Evolutionary conservation across 2,329 filamentous ascomycete species (phyloP).

Genomic region (Penicillium olsonii): DNA sequence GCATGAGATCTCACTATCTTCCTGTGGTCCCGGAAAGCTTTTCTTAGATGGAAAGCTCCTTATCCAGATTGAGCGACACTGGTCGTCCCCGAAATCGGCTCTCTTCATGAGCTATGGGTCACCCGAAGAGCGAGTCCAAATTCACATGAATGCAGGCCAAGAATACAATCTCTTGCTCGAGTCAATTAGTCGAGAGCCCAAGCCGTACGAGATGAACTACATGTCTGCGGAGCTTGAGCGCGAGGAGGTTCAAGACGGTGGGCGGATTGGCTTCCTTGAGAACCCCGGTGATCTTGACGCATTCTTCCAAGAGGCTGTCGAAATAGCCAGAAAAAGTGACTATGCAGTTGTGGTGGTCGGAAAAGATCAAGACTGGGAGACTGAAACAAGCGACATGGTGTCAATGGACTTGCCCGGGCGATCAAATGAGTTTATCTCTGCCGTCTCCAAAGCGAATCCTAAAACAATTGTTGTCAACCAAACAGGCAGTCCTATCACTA

Average conservation of each 20-base stretch:
- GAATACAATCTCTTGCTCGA: background rate
- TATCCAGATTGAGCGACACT: too few species aligned
- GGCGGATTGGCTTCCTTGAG: too few species aligned
- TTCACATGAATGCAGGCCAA: background rate
- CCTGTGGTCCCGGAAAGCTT: too few species aligned
- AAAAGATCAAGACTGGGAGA: background rate
- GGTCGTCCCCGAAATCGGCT: too few species aligned
- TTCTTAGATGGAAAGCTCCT: too few species aligned
- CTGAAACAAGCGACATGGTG: background rate
- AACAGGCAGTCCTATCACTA: slow-evolving; percentile 62
- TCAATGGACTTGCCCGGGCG: background rate
- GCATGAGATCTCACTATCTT: too few species aligned
- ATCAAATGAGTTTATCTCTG: slow-evolving; percentile 50
- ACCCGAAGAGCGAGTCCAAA: background rate
- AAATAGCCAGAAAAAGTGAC: background rate
- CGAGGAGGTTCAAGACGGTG: too few species aligned
- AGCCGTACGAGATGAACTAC: too few species aligned
- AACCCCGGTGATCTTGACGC: too few species aligned
- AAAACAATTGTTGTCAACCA: slow-evolving; percentile 69
- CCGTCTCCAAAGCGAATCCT: slow-evolving; percentile 61
- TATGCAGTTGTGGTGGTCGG: background rate
- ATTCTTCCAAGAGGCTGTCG: background rate
- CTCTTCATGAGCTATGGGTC: background rate
- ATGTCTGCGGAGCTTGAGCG: too few species aligned
- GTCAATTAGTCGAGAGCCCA: too few species aligned